These are phyloP conservation scores for Cucumis hystrix DNA, from an alignment of 306 rosid genomes.

Conservation along the genomic window DNA sequence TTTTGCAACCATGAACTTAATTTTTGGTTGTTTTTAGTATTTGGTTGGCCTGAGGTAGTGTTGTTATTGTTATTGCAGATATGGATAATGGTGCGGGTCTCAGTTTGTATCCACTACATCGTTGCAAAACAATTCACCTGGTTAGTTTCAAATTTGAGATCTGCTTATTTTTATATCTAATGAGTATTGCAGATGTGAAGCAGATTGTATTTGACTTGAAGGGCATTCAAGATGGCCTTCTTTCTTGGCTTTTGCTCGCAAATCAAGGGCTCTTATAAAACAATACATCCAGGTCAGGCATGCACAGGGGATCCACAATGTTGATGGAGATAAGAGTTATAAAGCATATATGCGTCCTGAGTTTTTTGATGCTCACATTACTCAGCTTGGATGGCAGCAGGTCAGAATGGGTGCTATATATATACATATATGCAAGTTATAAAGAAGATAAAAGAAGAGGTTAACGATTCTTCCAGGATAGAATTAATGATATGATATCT, in stretches of 20 bases:
- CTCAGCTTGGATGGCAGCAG: slow-evolving; percentile 49
- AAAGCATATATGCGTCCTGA: slow-evolving; percentile 33
- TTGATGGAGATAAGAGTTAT: slow-evolving; percentile 41
- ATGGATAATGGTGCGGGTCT: slow-evolving; percentile 46
- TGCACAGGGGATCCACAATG: slow-evolving; percentile 46
- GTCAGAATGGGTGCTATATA: slow-evolving; percentile 10
- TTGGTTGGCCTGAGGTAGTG: background rate
- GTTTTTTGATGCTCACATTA: slow-evolving; percentile 36
- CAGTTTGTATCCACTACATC: slow-evolving; percentile 32
- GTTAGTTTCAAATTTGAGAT: slow-evolving; percentile 16
- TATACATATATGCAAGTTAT: background rate
- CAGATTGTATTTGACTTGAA: slow-evolving; percentile 12
- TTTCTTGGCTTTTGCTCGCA: slow-evolving; percentile 16
- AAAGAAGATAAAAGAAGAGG: background rate
- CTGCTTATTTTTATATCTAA: slow-evolving; percentile 2
- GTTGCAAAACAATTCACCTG: slow-evolving; percentile 44
- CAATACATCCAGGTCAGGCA: slow-evolving; percentile 44
- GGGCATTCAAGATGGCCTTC: slow-evolving; percentile 22
- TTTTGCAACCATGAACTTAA: too few species aligned
- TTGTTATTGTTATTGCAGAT: background rate
- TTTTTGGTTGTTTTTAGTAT: background rate
- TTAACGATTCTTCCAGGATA: background rate
- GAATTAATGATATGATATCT: background rate
- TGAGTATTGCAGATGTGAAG: slow-evolving; percentile 15
- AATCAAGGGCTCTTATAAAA: slow-evolving; percentile 24